Evolutionary conservation across 805 yeast genomes (phyloP), one percentile per base, ranked within the genome.

Genomic region (Hanseniaspora guilliermondii): DNA sequence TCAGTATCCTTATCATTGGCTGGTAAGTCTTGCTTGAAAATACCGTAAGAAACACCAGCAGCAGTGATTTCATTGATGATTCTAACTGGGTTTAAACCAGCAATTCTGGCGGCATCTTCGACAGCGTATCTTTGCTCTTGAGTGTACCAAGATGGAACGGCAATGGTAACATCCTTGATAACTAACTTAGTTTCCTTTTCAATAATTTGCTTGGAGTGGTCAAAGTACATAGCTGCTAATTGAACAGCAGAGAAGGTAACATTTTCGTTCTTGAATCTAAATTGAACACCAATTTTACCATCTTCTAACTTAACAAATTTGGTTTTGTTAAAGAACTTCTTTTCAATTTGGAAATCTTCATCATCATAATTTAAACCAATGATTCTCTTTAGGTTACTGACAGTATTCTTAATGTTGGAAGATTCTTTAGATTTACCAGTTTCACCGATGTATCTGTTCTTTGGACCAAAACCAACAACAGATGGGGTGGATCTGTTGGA

Each of bases 11-110:
- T 70, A 17, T 42, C 47, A 53, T 61, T 66, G 71, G 88, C 97
- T 65, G 97, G 96, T 65, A 93, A 78, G 68, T 91, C 97, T 61
- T 85, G 79, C 80, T 93, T 89, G 84, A 93, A 93, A 58, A 93
- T 96, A 77, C 98, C 98, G 76, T 93, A 94, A 64, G 97, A 94
- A 60, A 93, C 96, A 65, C 97, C 97, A 58, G 98, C 98, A 58
- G 98, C 97, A 56, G 97, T 89, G 61, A 86, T 83, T 70, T 93
- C 99, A 71, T 93, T 93, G 63, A 93, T 95, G 60, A 93, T 82
- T 79, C 98, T 86, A 57, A 93, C 97, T 58, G 98, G 97, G 82
- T 93, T 93, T 67, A 93, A 78, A 60, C 96, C 96, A 57, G 98
- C 97, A 69, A 93, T 85, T 68, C 77, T 79, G 66, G 96, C 91